phyloP scores from a whole-genome alignment of 768 basidiomycete genomes.

The Suillus variegatus region DNA sequence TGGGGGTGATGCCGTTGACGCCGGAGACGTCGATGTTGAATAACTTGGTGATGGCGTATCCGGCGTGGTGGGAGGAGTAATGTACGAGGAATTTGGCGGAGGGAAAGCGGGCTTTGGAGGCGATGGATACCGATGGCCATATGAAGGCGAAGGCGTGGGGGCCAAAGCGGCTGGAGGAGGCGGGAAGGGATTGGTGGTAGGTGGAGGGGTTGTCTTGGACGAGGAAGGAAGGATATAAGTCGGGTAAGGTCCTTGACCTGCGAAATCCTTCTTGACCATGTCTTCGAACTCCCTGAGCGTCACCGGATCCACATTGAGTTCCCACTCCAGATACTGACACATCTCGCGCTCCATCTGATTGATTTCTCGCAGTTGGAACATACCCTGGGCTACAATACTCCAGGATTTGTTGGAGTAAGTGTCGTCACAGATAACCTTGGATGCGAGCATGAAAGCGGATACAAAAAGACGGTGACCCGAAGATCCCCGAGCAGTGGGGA shows the following conservation, averaged over 20 bases:
- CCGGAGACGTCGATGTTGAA: conserved; percentile 54
- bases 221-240: conserved; percentile 62
- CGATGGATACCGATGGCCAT: conserved; percentile 30
- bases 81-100: conserved; percentile 18
- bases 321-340: conserved; percentile 92
- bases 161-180: conserved; percentile 29
- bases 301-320: conserved; percentile 70
- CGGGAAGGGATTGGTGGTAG: conserved; percentile 33
- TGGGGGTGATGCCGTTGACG: conserved; percentile 61
- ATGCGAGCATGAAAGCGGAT: conserved; percentile 72
- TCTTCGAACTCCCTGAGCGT: conserved; percentile 63
- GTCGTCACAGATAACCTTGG: conserved; percentile 89
- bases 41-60: conserved; percentile 58
- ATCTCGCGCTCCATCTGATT: conserved; percentile 85
- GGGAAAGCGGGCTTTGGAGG: conserved; percentile 30
- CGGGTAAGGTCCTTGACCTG: conserved; percentile 56
- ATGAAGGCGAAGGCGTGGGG: conserved; percentile 30
- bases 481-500: conserved; percentile 75
- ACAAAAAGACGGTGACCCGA: conserved; percentile 74
- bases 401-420: conserved; percentile 94
- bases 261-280: conserved; percentile 62
- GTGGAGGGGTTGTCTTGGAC: conserved; percentile 54
- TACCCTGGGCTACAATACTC: conserved; percentile 86
- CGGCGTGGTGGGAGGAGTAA: conserved; percentile 40
- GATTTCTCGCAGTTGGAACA: conserved; percentile 77